phyloP scores from a whole-genome alignment of 257 asterid species.

The Przewalskia tangutica region DNA sequence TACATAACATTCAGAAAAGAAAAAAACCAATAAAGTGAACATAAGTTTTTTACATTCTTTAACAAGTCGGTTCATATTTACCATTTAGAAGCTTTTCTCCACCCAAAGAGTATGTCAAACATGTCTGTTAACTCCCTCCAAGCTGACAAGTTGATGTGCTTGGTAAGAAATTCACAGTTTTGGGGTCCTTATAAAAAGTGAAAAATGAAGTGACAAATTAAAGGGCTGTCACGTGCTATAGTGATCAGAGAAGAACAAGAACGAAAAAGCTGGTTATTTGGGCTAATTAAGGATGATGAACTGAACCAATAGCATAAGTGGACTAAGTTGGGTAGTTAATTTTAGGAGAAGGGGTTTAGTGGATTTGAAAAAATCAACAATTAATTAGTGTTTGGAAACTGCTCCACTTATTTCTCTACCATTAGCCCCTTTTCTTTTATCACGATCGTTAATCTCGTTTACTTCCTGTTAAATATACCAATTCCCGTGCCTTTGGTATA shows the following conservation, averaged over 20 bases:
- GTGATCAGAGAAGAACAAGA: neutral
- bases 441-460: no score
- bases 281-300: conserved; percentile 1
- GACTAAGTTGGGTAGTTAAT: conserved; percentile 18
- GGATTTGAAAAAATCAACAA: conserved; percentile 3
- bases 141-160: neutral
- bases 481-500: no score
- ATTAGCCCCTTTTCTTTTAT: neutral
- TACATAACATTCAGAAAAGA: no score
- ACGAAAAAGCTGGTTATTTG: neutral
- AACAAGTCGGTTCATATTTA: neutral
- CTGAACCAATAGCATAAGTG: conserved; percentile 9
- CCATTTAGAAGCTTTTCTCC: conserved; percentile 95
- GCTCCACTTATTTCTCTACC: conserved; percentile 12
- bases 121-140: conserved; percentile 8
- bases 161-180: no score
- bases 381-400: conserved; percentile 10
- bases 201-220: neutral
- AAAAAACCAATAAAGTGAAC: neutral
- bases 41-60: neutral
- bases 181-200: neutral
- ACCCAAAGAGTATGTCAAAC: conserved; percentile 59
- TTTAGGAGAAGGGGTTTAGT: conserved; percentile 10
- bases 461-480: no score
- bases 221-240: neutral